phyloP scores from a whole-genome alignment of 257 asterid genomes.

The Fraxinus excelsior region DNA sequence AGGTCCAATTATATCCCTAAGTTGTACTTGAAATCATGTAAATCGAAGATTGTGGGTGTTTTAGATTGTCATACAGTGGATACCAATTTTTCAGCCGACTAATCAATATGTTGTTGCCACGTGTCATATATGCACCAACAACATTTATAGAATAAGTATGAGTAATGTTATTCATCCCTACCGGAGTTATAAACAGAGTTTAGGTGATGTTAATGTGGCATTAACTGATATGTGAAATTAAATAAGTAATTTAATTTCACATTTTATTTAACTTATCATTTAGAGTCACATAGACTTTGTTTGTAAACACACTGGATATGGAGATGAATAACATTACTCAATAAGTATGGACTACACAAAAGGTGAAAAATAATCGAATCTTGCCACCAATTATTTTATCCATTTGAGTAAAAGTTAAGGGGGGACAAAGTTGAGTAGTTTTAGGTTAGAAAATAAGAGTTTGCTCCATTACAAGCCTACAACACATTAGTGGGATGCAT shows the following conservation, averaged over 20 bases:
- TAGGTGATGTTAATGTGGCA: no score
- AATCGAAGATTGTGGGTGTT: slow-evolving; percentile 20
- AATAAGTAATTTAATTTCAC: no score
- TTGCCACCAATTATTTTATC: slow-evolving; percentile 8
- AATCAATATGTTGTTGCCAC: slow-evolving; percentile 21
- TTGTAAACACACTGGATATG: no score
- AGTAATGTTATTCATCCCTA: no score
- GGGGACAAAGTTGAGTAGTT: slow-evolving; percentile 24
- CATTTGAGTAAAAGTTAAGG: slow-evolving; percentile 13
- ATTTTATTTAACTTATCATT: no score
- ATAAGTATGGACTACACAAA: slow-evolving; percentile 14
- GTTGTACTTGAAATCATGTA: slow-evolving; percentile 22
- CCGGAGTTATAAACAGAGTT: no score
- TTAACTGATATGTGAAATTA: no score
- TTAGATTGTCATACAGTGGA: slow-evolving; percentile 47
- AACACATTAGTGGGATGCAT: slow-evolving; percentile 25
- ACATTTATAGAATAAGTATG: neutral
- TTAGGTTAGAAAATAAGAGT: slow-evolving; percentile 24
- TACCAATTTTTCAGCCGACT: slow-evolving; percentile 29
- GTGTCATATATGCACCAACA: slow-evolving; percentile 3
- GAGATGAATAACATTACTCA: no score
- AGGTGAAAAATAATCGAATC: neutral
- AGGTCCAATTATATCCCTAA: slow-evolving; percentile 41
- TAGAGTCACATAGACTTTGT: no score
- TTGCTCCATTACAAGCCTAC: slow-evolving; percentile 41